phyloP scores from a whole-genome alignment of 352 stramenopile species.

The Globisporangium rhizosaccharum region DNA sequence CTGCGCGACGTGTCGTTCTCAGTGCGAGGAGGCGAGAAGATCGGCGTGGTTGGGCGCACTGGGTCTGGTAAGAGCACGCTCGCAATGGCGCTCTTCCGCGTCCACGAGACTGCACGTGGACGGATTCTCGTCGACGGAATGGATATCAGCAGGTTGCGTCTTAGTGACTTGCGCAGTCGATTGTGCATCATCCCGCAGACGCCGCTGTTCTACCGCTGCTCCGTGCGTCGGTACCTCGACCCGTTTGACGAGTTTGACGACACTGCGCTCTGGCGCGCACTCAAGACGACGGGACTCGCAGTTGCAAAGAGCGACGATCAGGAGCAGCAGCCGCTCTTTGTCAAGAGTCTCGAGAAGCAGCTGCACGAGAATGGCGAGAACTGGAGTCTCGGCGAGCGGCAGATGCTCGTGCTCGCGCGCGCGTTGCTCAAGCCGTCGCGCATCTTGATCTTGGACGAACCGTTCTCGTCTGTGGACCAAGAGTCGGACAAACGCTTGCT shows the following conservation, averaged over 20 bases:
- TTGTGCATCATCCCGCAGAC: slow-evolving; percentile 81
- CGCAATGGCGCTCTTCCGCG: slow-evolving; percentile 48
- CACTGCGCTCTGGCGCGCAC: slow-evolving; percentile 31
- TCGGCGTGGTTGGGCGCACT: slow-evolving; percentile 48
- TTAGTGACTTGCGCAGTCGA: slow-evolving; percentile 26
- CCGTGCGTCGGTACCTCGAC: slow-evolving; percentile 89
- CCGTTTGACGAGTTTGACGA: slow-evolving; percentile 79
- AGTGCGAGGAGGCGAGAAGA: slow-evolving; percentile 34
- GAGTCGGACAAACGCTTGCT: slow-evolving; percentile 75
- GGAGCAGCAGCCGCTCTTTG: background rate
- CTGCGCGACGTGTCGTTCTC: slow-evolving; percentile 40
- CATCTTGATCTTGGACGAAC: slow-evolving; percentile 88
- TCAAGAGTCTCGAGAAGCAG: slow-evolving; percentile 34
- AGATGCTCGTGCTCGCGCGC: slow-evolving; percentile 87
- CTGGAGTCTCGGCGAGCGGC: slow-evolving; percentile 85
- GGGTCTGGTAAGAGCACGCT: slow-evolving; percentile 53
- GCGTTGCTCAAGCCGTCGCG: slow-evolving; percentile 82
- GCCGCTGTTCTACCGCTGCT: slow-evolving; percentile 89
- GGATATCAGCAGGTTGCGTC: slow-evolving; percentile 36
- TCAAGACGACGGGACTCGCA: slow-evolving; percentile 5
- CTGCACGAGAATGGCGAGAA: slow-evolving; percentile 57
- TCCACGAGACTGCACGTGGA: slow-evolving; percentile 38
- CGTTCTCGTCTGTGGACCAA: slow-evolving; percentile 77
- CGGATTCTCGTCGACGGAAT: slow-evolving; percentile 86
- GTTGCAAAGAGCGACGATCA: too few species aligned